Conservation (phyloP, 1,284 basidiomycete species). For the Tilletia setariae region DNA sequence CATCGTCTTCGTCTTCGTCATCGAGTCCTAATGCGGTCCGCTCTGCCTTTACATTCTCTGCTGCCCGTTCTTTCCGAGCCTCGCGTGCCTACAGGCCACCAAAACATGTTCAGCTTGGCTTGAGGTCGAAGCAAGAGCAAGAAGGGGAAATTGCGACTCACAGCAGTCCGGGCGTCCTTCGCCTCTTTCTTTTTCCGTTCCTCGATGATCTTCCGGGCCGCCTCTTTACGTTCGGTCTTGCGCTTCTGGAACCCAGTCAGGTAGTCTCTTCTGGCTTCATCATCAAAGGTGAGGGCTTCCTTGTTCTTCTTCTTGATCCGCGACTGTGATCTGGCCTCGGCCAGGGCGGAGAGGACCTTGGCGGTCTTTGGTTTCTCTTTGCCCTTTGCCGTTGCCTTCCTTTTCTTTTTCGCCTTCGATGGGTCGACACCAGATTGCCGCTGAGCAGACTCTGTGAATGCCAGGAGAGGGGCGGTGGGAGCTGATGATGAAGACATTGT, state of each 20-base stretch:
- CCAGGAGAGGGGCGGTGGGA: conserved; percentile 16
- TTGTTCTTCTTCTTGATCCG: conserved; percentile 25
- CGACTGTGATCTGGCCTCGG: not conserved
- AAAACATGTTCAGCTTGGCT: not conserved
- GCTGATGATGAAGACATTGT: not conserved
- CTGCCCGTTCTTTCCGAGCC: conserved; percentile 25
- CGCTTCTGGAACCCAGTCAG: conserved; percentile 52
- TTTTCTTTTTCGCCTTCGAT: conserved; percentile 3
- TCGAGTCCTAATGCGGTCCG: conserved; percentile 30
- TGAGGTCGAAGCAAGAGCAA: not conserved
- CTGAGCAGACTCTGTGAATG: conserved; percentile 30
- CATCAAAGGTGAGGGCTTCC: conserved; percentile 43
- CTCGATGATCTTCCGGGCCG: conserved; percentile 27
- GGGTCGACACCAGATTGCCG: not conserved
- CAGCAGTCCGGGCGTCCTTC: not conserved
- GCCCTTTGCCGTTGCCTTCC: not conserved
- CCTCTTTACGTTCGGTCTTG: conserved; percentile 40
- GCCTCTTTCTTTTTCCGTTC: conserved; percentile 16
- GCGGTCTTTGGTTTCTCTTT: conserved; percentile 13
- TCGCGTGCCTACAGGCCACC: conserved; percentile 20
- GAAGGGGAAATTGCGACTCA: not conserved
- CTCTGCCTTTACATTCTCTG: conserved; percentile 37
- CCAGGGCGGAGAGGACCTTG: conserved; percentile 6
- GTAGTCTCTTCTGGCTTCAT: conserved; percentile 44
- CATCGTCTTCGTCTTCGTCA: conserved; percentile 28